Evolutionary conservation across 2,329 filamentous ascomycete species (phyloP), one percentile per base, ranked within the genome.

Genomic region (Aureobasidium sp.): DNA sequence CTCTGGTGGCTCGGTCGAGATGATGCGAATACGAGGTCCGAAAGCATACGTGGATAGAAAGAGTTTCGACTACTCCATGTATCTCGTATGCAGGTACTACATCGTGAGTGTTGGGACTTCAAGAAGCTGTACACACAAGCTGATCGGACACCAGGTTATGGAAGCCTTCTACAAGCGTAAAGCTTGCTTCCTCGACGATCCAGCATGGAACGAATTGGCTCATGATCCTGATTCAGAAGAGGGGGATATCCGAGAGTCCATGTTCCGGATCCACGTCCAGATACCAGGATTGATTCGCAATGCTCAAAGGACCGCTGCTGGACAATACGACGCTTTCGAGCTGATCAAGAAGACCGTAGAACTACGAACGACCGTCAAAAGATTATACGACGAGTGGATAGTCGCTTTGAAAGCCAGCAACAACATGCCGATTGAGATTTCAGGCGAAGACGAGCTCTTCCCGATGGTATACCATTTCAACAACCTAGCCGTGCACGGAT

Each of bases 11-110:
- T 53, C 59, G 4, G 49, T 53, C 6, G 48, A 61, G 34, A 39
- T 61, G 48, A 61, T 61, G 59, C 48, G 49, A 8, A 25, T 61
- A 27, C 21, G 59, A 53, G 59, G 59, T 32, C 59, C 59, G 14
- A 45, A n/a, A 25, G 59, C 59, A 25, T 61, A 61, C 34, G n/a
- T 16, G 16, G 36, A 59, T n/a, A 7, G 49, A 14, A 61, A 53
- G 27, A 53, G 59, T n/a, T 61, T 54, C 34, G 59, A 61, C 14
- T 61, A 61, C n/a, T 48, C 49, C 21, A 61, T 61, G 59, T 61
- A 61, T 30, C 59, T 61, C 5, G 59, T 61, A 7, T 61, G 59
- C 41, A 37, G 59, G 11, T 53, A 53, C 27, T 55, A 55, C n/a
- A 61, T 61, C 6, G 59, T 61, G 16, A 48, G 59, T 55, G 27